Percentiles rank a stretch among this genome's conserved stretches.
Conservation (phyloP, 495 filamentous ascomycete species). For the Cercophora samala region DNA sequence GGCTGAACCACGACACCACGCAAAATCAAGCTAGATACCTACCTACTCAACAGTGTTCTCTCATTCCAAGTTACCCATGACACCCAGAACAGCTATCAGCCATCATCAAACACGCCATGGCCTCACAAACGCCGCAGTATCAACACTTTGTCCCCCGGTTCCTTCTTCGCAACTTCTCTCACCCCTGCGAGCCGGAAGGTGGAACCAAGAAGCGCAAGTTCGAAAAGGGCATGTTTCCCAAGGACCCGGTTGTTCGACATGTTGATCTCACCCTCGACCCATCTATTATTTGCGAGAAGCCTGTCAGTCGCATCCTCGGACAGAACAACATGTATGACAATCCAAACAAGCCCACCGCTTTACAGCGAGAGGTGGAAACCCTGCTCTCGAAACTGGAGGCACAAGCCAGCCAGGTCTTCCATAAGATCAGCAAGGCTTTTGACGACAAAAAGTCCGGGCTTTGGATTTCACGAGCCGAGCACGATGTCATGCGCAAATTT, state of each 20-base stretch:
- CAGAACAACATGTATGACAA: constrained; percentile 47
- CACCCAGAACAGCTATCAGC: not conserved
- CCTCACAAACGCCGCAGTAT: constrained; percentile 30
- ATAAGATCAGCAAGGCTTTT: constrained; percentile 34
- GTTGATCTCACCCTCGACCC: constrained; percentile 25
- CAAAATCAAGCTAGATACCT: too few species aligned
- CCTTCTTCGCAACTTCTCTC: constrained; percentile 45
- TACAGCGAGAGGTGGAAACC: constrained; percentile 40
- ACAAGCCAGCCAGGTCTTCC: constrained; percentile 30
- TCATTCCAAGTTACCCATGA: not conserved
- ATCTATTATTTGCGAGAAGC: constrained; percentile 30
- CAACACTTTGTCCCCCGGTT: constrained; percentile 51
- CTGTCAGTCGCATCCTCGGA: constrained; percentile 38
- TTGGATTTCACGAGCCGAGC: constrained; percentile 40
- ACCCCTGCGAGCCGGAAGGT: constrained; percentile 22
- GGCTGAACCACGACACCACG: not conserved
- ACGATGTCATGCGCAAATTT: constrained; percentile 49
- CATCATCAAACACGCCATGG: not conserved
- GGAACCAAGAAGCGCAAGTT: constrained; percentile 17
- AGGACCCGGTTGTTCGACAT: constrained; percentile 27
- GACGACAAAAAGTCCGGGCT: constrained; percentile 26
- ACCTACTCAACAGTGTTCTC: too few species aligned
- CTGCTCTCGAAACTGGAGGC: constrained; percentile 37
- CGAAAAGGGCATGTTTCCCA: constrained; percentile 23
- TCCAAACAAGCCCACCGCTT: constrained; percentile 19